phyloP scores from a whole-genome alignment of 2,329 filamentous ascomycete species.

The Cadophora gregata region DNA sequence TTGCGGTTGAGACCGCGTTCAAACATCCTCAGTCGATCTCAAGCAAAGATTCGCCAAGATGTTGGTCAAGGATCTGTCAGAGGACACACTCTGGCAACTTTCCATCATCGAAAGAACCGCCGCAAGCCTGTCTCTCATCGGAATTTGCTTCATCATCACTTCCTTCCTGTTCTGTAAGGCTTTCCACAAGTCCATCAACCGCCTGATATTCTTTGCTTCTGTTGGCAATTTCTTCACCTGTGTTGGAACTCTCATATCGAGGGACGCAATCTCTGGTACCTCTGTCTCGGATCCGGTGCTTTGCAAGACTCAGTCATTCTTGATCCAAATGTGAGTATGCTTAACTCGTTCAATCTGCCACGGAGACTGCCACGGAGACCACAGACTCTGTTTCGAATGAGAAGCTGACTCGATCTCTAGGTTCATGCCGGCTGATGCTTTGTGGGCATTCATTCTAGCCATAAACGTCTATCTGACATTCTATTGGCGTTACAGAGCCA shows the following conservation, averaged over 20 bases:
- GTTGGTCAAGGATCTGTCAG: conserved; percentile 23
- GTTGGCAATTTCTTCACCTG: conserved; percentile 83
- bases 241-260: conserved; percentile 76
- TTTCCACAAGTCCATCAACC: conserved; percentile 88
- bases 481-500: conserved; percentile 73
- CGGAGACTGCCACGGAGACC: no score
- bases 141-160: conserved; percentile 72
- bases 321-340: conserved; percentile 78
- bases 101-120: conserved; percentile 69
- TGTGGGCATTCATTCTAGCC: conserved; percentile 84
- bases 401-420: conserved; percentile 48
- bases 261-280: conserved; percentile 56
- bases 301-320: conserved; percentile 76
- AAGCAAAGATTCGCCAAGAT: conserved; percentile 18
- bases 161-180: conserved; percentile 63
- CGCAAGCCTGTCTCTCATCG: conserved; percentile 73
- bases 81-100: conserved; percentile 45
- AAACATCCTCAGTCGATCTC: background rate
- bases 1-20: background rate
- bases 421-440: conserved; percentile 78
- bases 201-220: conserved; percentile 82
- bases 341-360: background rate
- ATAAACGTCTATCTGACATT: conserved; percentile 84
- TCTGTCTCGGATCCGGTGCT: conserved; percentile 10
- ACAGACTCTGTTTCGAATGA: background rate